Base-by-base conservation (phyloP, 73 alveolate genomes). In the Tetrahymena elliotti region DNA sequence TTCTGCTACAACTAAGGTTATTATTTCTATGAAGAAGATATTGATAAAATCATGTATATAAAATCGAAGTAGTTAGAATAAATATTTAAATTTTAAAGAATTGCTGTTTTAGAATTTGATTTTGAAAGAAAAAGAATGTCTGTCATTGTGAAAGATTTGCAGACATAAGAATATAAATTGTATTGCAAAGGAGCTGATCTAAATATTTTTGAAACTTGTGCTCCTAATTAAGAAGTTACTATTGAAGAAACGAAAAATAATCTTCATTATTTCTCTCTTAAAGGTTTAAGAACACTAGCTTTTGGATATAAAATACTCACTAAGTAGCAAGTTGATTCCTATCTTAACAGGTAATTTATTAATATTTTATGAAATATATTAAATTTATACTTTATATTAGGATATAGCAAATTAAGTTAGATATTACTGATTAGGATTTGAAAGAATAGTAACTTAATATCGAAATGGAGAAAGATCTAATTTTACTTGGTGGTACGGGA, bases 101-200 rank as follows among this genome's bases (percentile, higher is more conserved):
- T 68, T 16, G 88, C 88, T 68, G 88, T 68, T 3, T n/a, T 68
- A n/a, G 99, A 97, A 53, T 98, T 98, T 94, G 96, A 97, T 54
- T 93, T 98, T 31, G 98, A 98, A 24, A 97, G 99, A 68, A 98
- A 98, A 95, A 96, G 99, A 95, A 98, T 98, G 99, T 96, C 99
- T 40, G 98, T 98, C 13, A 97, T 98, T 20, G 98, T 98, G 24
- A 39, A 68, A 40, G 94, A 93, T 35, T 33, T 52, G 94, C 27
- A 93, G 83, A 34, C 84, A 31, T n/a, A 96, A 18, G 35, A 40
- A 27, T 22, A 95, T 18, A 41, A 54, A 39, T 36, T 96, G 83
- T 35, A 93, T 84, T 93, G 98, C 92, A 98, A 98, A 93, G 99
- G 99, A 20, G 98, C 99, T 3, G 99, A 98, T 94, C 47, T 94